Evolutionary conservation across 2,329 filamentous ascomycete genomes (phyloP).

Genomic region (Truncatella angustata): DNA sequence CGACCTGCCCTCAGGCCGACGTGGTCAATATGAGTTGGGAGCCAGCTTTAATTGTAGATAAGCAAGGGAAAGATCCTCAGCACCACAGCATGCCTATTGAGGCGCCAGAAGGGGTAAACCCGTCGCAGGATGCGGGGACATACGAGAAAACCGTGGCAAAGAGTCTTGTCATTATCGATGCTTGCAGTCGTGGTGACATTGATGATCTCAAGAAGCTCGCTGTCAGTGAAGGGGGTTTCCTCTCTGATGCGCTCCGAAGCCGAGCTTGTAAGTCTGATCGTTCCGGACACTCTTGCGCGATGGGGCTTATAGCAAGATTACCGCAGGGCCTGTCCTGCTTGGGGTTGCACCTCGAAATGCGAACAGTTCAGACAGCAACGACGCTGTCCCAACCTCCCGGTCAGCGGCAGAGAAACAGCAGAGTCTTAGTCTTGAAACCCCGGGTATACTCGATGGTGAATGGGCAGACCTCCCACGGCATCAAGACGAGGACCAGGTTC

Average conservation of each 20-base stretch:
- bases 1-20: too few relatives aligned
- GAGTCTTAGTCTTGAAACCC: neutral
- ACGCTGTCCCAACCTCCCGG: constrained; percentile 21
- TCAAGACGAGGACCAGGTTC: constrained; percentile 85
- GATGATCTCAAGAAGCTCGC: constrained; percentile 56
- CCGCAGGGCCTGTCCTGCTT: constrained; percentile 63
- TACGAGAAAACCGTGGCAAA: constrained; percentile 33
- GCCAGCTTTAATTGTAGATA: neutral
- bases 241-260: constrained; percentile 66
- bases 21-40: too few relatives aligned
- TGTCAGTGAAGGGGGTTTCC: constrained; percentile 62
- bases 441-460: neutral
- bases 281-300: neutral
- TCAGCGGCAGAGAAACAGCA: constrained; percentile 13
- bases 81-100: constrained; percentile 13
- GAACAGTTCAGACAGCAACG: neutral
- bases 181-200: constrained; percentile 59
- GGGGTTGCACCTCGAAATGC: constrained; percentile 32
- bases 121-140: constrained; percentile 3
- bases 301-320: constrained; percentile 5
- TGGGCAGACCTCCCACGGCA: constrained; percentile 73
- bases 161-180: constrained; percentile 50
- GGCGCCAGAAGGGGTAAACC: constrained; percentile 16
- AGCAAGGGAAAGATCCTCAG: neutral
- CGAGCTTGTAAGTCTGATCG: constrained; percentile 67